Evolutionary conservation across 2,329 filamentous ascomycete genomes (phyloP), one percentile per base, ranked within the genome.

Genomic region (Colletotrichum orbiculare): DNA sequence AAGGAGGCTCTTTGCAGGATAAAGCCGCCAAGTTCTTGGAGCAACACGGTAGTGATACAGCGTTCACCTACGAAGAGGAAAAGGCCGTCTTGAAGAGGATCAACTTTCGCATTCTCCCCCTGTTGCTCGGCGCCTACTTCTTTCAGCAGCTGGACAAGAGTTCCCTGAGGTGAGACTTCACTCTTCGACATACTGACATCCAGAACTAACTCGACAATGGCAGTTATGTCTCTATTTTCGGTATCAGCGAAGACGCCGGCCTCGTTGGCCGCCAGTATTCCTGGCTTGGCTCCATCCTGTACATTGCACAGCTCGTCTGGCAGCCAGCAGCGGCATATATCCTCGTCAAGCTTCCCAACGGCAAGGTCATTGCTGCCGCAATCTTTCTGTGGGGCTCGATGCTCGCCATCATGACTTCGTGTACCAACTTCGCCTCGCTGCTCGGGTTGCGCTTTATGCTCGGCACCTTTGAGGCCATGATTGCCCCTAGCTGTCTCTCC

Each of bases 211-310:
- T 2, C 11, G 1, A 11, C 13, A 7, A 6, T 4, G 2, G 35
- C 15, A 66, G 64, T 10, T 91, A 82, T 81, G 86, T 86, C 0
- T 85, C 85, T n/a, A 87, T 90, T 69, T 90, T 90, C 81, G 85
- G 85, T 12, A 81, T 90, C 41, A 79, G 80, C 0, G 73, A 81
- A 10, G 85, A 89, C 69, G 80, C 83, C 0, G 68, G 79, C n/a
- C 75, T 89, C 4, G 70, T 74, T 0, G 79, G 76, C 38, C 68
- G 74, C 15, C 73, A 92, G 77, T 93, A 89, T 73, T 86, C 83
- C 34, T 93, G 91, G 91, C 81, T 93, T 0, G 76, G 76, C 8
- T 78, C 76, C 1, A 73, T 79, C 35, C 71, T 80, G 12, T 80
- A 80, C 69, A 67, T 80, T 12, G 77, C 77, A 1, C 69, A 72